phyloP scores from a whole-genome alignment of 2,329 filamentous ascomycete genomes.

The Colletotrichum tamarilloi region DNA sequence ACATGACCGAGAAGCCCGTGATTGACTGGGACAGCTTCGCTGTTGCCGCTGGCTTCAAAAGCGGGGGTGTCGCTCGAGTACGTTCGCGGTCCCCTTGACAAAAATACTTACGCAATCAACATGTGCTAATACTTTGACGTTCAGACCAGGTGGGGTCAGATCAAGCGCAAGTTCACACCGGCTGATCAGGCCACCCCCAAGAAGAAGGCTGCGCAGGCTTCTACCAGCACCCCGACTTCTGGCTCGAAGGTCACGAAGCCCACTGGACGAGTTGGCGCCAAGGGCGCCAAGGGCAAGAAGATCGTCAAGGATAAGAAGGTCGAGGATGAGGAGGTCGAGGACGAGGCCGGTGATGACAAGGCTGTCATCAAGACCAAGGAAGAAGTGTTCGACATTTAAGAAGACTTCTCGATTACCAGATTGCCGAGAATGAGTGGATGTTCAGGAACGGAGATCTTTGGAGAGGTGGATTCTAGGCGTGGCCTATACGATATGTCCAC shows the following conservation, averaged over 20 bases:
- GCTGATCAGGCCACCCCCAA: conserved; percentile 15
- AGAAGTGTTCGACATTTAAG: background rate
- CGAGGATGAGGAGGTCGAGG: conserved; percentile 38
- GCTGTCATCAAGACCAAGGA: background rate
- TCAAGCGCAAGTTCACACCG: conserved; percentile 40
- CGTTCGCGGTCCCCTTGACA: conserved; percentile 35
- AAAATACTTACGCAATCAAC: background rate
- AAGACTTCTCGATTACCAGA: background rate
- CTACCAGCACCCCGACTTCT: background rate
- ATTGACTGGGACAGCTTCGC: conserved; percentile 62
- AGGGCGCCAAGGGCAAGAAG: conserved; percentile 36
- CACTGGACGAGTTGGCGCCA: conserved; percentile 35
- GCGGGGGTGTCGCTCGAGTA: conserved; percentile 57
- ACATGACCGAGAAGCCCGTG: conserved; percentile 54
- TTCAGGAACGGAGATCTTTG: background rate
- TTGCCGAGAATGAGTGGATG: background rate
- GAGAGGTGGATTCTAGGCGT: background rate
- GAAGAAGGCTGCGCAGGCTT: background rate
- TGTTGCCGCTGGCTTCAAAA: conserved; percentile 55
- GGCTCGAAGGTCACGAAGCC: conserved; percentile 34
- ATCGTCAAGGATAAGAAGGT: conserved; percentile 37
- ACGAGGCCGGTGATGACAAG: background rate
- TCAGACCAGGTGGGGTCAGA: conserved; percentile 60
- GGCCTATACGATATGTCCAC: background rate
- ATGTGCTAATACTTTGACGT: background rate